phyloP scores from a whole-genome alignment of 805 yeast genomes.

The Saccharomycopsis sp. region DNA sequence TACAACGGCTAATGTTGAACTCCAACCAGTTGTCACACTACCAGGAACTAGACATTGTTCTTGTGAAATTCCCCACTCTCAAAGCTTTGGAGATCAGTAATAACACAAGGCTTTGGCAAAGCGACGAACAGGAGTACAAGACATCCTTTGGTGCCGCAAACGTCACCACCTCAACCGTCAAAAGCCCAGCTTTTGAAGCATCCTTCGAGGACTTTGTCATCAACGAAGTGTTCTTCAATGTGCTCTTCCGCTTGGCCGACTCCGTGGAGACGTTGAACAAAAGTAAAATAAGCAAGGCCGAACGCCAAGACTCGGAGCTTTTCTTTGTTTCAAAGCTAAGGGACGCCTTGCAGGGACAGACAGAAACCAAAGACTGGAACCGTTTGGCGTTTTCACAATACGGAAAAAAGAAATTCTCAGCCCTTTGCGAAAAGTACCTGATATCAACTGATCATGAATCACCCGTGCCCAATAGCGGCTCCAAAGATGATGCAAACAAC shows the following conservation, averaged over 20 bases:
- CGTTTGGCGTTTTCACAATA: no score
- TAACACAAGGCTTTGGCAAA: slow-evolving; percentile 9
- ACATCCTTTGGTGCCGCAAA: background rate
- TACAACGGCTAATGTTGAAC: slow-evolving; percentile 40
- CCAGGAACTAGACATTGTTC: slow-evolving; percentile 39
- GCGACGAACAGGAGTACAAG: slow-evolving; percentile 13
- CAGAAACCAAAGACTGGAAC: background rate
- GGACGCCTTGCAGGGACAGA: no score
- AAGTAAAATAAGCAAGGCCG: slow-evolving; percentile 34
- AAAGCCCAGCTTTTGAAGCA: background rate
- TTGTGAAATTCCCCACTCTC: slow-evolving; percentile 33
- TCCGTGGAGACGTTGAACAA: slow-evolving; percentile 48
- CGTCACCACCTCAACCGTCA: slow-evolving; percentile 1
- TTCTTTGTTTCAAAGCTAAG: slow-evolving; percentile 49
- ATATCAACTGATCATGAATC: no score
- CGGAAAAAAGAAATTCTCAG: no score
- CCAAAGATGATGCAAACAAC: background rate
- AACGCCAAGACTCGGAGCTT: slow-evolving; percentile 57
- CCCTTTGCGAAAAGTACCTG: no score
- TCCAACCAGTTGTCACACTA: slow-evolving; percentile 40
- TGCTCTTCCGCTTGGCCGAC: slow-evolving; percentile 20
- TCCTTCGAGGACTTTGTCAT: slow-evolving; percentile 20
- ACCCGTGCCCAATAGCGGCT: no score
- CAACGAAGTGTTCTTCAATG: slow-evolving; percentile 23
- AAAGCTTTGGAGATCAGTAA: slow-evolving; percentile 38